Percentiles rank a stretch among this genome's conserved stretches.
Evolutionary conservation across 768 basidiomycete genomes (phyloP).

Genomic region (Pleurotus cornucopiae): DNA sequence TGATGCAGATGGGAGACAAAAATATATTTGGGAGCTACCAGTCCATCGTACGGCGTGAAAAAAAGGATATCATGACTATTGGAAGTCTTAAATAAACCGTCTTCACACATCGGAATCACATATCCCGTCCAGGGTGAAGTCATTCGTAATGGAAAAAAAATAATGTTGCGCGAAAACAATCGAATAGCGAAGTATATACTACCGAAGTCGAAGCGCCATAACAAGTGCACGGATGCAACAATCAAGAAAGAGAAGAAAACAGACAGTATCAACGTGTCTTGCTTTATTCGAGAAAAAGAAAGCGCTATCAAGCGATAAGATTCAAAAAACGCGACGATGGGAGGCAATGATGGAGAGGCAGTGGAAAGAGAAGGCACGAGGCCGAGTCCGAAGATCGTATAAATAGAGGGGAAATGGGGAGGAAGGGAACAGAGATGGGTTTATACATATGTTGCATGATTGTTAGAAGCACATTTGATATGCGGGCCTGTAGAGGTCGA

Average conservation of each 20-base stretch:
- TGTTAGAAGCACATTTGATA: conserved; percentile 1
- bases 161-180: not conserved
- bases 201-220: conserved; percentile 1
- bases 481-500: not conserved
- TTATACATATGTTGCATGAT: conserved; percentile 5
- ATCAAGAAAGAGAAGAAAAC: conserved; percentile 1
- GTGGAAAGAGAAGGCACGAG: not conserved
- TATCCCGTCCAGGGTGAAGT: not conserved
- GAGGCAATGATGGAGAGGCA: not conserved
- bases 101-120: too few relatives aligned
- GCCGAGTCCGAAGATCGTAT: conserved; percentile 7
- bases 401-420: not conserved
- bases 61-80: conserved; percentile 3
- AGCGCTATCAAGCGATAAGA: conserved; percentile 3
- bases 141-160: not conserved
- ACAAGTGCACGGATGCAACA: conserved; percentile 1
- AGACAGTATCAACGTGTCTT: not conserved
- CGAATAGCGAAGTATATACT: not conserved
- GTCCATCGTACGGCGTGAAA: not conserved
- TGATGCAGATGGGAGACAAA: not conserved
- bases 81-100: not conserved
- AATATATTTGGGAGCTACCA: not conserved
- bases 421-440: conserved; percentile 1
- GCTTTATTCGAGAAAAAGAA: not conserved
- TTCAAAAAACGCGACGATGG: not conserved